Conservation (phyloP, 257 asterid genomes). For the Ilex asprella region DNA sequence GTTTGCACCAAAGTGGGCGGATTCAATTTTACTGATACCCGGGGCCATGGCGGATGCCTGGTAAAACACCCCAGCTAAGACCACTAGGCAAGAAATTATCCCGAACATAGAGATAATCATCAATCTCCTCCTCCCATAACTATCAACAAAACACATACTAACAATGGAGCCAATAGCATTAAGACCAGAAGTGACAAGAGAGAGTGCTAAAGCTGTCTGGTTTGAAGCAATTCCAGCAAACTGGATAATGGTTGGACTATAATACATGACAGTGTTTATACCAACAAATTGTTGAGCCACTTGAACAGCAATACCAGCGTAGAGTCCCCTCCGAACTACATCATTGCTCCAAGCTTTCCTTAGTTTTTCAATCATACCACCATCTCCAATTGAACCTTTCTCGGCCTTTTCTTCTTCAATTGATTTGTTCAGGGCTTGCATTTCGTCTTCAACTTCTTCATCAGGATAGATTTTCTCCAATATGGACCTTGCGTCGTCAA, state of each 20-base stretch:
- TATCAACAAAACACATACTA: conserved; percentile 57
- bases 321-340: conserved; percentile 41
- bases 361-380: conserved; percentile 20
- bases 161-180: conserved; percentile 49
- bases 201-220: conserved; percentile 46
- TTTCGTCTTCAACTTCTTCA: conserved; percentile 32
- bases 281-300: conserved; percentile 69
- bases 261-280: conserved; percentile 63
- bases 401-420: conserved; percentile 27
- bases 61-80: conserved; percentile 32
- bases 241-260: conserved; percentile 57
- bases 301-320: conserved; percentile 51
- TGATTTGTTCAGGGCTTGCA: conserved; percentile 22
- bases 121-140: conserved; percentile 51
- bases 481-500: conserved; percentile 27
- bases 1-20: conserved; percentile 33
- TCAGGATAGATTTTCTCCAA: conserved; percentile 34
- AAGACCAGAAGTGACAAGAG: conserved; percentile 56
- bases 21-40: conserved; percentile 22
- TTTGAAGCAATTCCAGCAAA: conserved; percentile 63
- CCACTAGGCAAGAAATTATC: conserved; percentile 42
- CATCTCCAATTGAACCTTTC: conserved; percentile 13
- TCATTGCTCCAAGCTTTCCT: conserved; percentile 35
- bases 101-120: conserved; percentile 61
- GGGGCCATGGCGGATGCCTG: conserved; percentile 42